These are phyloP conservation scores for Trichoderma reesei DNA, from an alignment of 495 filamentous ascomycete species.

Conservation along the genomic window DNA sequence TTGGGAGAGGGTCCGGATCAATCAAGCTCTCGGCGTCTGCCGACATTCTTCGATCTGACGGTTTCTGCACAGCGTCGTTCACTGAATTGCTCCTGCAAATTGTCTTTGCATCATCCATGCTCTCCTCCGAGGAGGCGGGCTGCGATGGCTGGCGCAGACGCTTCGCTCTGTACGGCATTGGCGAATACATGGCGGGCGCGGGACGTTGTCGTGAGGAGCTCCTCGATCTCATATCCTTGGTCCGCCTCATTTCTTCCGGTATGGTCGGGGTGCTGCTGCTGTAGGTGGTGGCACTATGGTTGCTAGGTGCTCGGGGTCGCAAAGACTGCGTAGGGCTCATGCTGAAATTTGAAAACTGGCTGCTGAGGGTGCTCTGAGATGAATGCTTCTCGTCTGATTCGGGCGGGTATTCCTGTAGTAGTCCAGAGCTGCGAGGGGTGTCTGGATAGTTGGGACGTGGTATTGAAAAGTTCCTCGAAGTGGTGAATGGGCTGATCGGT, in stretches of 20 bases:
- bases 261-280: not conserved
- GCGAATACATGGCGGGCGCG: conserved; percentile 7
- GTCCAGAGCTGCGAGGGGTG: not conserved
- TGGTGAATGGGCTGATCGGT: not conserved
- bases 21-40: not conserved
- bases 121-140: conserved; percentile 14
- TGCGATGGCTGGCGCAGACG: conserved; percentile 13
- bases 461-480: not conserved
- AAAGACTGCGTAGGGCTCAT: not conserved
- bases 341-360: not conserved
- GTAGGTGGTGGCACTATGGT: not conserved
- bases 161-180: not conserved
- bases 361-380: not conserved
- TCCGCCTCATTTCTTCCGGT: not conserved
- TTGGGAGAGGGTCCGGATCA: not conserved
- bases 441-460: not conserved
- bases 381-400: not conserved
- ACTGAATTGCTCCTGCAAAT: not conserved
- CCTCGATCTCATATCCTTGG: not conserved
- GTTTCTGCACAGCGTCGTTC: not conserved
- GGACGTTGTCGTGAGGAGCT: not conserved
- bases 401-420: not conserved
- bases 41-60: not conserved
- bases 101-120: not conserved
- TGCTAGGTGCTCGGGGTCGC: not conserved